A percentile compares a stretch with the other conserved stretches of the same genome.
phyloP scores from a whole-genome alignment of 192 early-diverging fungal species.

The Gigaspora rosea region DNA sequence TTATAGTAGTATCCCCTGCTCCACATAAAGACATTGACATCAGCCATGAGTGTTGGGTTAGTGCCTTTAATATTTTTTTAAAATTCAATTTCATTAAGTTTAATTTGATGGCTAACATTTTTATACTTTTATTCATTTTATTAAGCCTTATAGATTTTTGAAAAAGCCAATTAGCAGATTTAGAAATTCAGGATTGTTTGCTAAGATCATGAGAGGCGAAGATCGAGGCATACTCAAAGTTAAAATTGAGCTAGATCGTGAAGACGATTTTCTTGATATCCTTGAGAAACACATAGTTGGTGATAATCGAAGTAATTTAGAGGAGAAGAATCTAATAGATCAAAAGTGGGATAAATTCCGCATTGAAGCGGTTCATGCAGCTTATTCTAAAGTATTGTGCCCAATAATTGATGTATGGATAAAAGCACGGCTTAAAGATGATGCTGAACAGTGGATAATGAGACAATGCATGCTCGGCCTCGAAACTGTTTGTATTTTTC shows the following conservation, averaged over 20 bases:
- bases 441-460: constrained; percentile 23
- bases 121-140: not conserved
- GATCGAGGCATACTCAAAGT: constrained; percentile 68
- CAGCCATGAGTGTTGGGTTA: constrained; percentile 61
- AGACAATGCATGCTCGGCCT: not conserved
- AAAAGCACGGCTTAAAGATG: not conserved
- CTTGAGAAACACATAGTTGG: constrained; percentile 55
- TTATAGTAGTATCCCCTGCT: constrained; percentile 62
- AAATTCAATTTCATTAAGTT: not conserved
- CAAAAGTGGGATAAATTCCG: constrained; percentile 8
- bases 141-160: constrained; percentile 83
- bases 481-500: not conserved
- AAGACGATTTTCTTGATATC: constrained; percentile 37
- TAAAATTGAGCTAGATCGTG: constrained; percentile 54
- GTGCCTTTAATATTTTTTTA: constrained; percentile 26
- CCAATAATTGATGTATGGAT: not conserved
- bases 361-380: not conserved
- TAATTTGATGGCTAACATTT: not conserved
- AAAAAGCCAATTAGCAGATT: constrained; percentile 69
- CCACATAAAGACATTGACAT: constrained; percentile 61
- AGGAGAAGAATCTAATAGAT: not conserved
- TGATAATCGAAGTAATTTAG: constrained; percentile 38
- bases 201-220: constrained; percentile 74
- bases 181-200: constrained; percentile 75
- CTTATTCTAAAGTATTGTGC: not conserved